phyloP scores from a whole-genome alignment of 306 rosid genomes.

The Erythrophleum fordii region DNA sequence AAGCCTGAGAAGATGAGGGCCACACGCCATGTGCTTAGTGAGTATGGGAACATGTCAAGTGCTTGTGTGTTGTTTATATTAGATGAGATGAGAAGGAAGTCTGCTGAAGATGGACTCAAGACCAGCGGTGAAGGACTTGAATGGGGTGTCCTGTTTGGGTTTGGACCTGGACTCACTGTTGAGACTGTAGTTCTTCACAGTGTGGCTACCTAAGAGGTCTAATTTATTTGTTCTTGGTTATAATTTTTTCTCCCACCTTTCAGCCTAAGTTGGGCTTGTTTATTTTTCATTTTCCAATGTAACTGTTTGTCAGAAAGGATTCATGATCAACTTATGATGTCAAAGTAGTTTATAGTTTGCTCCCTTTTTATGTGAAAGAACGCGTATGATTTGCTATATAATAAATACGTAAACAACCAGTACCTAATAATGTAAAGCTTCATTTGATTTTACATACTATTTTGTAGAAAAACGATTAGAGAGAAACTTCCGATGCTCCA shows the following conservation, averaged over 20 bases:
- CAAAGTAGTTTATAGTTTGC: too few relatives aligned
- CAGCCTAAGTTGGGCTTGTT: neutral
- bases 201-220: neutral
- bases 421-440: neutral
- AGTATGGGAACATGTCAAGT: constrained; percentile 8
- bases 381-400: neutral
- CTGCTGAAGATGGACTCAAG: neutral
- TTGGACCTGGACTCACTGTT: neutral
- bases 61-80: neutral
- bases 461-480: neutral
- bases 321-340: neutral
- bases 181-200: neutral
- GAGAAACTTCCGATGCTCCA: neutral
- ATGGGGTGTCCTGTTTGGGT: constrained; percentile 2
- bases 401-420: neutral
- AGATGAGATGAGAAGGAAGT: constrained; percentile 3
- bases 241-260: neutral
- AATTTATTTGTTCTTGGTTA: neutral
- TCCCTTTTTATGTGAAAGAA: too few relatives aligned
- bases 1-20: constrained; percentile 1
- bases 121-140: constrained; percentile 2
- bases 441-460: neutral
- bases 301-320: neutral
- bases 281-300: neutral
- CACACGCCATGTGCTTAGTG: neutral